Evolutionary conservation across 2,329 filamentous ascomycete species (phyloP), one percentile per base, ranked within the genome.

Genomic region (Sclerotinia nivalis): DNA sequence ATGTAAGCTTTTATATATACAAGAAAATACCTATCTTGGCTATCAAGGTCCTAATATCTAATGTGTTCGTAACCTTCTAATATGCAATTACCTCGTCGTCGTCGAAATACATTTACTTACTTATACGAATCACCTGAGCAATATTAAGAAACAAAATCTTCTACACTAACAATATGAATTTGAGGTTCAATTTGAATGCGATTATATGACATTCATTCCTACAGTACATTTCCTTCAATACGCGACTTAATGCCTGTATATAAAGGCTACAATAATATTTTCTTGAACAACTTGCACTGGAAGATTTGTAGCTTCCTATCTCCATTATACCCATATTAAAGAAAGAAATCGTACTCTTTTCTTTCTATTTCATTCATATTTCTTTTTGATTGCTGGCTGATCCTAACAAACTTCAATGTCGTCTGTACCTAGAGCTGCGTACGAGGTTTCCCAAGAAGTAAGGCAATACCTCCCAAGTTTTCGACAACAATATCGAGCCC

Each of bases 401-500:
- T 22, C 13, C 52, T 28, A 4, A 52, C 31, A 6, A 40, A 3
- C 22, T 52, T 8, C 61, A 65, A 65, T 65, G 61, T 12, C 61
- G 34, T 28, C 22, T 34, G n/a, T 12, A 52, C 4, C 22, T 18
- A 50, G 18, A 64, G 34, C 34, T 25, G 31, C 50, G 2, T 52
- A 52, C n/a, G 5, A 18, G 4, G 47, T 65, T 40, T 8, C 47
- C 15, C 15, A 28, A 13, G 22, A 65, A 20, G 47, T 65, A 22
- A 40, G 18, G 34, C 10, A 68, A 61, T 43, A 47, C 22, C 47
- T 64, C 2, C 47, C 49, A 28, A 52, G 15, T 31, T 64, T 70
- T 60, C 70, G 58, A 65, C 83, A 85, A 73, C 78, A 88, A 60
- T 90, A 88, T 77, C 84, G 88, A 69, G 83, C 86, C 70, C 80